Evolutionary conservation across 441 rosid species (phyloP), one percentile per base, ranked within the genome.

Genomic region (Populus hybrid): DNA sequence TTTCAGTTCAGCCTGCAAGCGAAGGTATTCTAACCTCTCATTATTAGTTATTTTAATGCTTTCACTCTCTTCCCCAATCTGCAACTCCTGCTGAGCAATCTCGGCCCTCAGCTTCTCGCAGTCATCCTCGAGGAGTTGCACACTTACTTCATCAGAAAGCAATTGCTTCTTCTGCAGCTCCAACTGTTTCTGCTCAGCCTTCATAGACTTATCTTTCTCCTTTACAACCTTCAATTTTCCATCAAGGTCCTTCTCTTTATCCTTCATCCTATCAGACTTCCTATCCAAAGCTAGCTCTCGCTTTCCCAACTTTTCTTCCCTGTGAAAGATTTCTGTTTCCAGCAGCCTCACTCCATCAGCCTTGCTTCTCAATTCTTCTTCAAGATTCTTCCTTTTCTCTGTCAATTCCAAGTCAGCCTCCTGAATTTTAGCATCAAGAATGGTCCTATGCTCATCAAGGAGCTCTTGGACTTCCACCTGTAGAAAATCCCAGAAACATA

Each of bases 211-310:
- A 70, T 92, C 98, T 64, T 69, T 85, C 77, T 89, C 95, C 84
- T 89, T 89, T 76, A 87, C 70, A 46, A 78, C 78, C 89, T 90
- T 87, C 75, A 82, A 74, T 81, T 80, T 92, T 67, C 83, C 85
- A 78, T 90, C 93, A 76, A 89, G 83, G 70, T 90, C 93, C 81
- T 86, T 89, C 72, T 90, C 94, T 86, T 89, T 91, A 85, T 90
- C 97, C 84, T 88, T 87, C 79, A 85, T 74, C 79, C 86, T 91
- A 81, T 86, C 95, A 28, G 84, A 79, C 84, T 83, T 89, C 81
- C 70, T 85, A 75, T 88, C 87, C 85, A 89, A 80, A 69, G 88
- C 85, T 80, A 89, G 85, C 80, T 87, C 95, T 76, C 85, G 82
- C 81, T 90, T 91, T 71, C 74, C 79, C 85, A 92, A 70, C 89